Percentiles rank a stretch among this genome's conserved stretches.
phyloP scores from a whole-genome alignment of 495 filamentous ascomycete species.

The Neurospora sp. region DNA sequence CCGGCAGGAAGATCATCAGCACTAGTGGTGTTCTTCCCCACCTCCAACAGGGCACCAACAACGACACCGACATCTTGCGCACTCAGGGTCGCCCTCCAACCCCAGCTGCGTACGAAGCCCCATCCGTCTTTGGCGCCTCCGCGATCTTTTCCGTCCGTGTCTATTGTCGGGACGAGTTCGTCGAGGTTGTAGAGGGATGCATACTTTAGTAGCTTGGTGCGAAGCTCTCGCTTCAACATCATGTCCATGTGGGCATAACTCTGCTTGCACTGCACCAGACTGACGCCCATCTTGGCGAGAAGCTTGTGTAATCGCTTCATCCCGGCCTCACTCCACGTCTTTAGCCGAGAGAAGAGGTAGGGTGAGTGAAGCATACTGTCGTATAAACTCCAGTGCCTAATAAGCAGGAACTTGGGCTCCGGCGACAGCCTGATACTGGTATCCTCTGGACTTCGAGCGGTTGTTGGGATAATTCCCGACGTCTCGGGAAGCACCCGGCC shows the following conservation, averaged over 20 bases:
- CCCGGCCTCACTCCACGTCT: conserved; percentile 88
- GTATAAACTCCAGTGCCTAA: conserved; percentile 94
- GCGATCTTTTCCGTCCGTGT: conserved; percentile 46
- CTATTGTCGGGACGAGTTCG: conserved; percentile 68
- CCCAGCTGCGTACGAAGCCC: conserved; percentile 96
- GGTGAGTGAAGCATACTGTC: conserved; percentile 98
- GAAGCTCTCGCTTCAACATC: conserved; percentile 81
- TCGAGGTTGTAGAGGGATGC: conserved; percentile 86
- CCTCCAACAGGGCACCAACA: conserved; percentile 83
- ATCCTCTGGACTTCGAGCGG: conserved; percentile 79
- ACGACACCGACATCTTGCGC: conserved; percentile 88
- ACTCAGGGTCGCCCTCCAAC: conserved; percentile 88
- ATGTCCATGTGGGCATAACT: conserved; percentile 98
- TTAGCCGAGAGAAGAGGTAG: conserved; percentile 83
- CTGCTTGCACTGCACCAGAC: conserved; percentile 84
- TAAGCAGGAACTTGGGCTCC: conserved; percentile 86
- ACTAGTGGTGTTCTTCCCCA: conserved; percentile 49
- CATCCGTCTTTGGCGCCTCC: conserved; percentile 69
- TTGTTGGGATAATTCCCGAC: conserved; percentile 74
- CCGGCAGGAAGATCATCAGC: conserved; percentile 14
- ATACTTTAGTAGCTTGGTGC: conserved; percentile 79
- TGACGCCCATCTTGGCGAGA: conserved; percentile 96
- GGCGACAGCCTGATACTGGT: conserved; percentile 87
- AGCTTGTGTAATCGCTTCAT: conserved; percentile 89
- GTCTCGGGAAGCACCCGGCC: conserved; percentile 42